A percentile compares a stretch with the other conserved stretches of the same genome.
Evolutionary conservation across 345 rosid species (phyloP).

Genomic region (Salix dunnii): DNA sequence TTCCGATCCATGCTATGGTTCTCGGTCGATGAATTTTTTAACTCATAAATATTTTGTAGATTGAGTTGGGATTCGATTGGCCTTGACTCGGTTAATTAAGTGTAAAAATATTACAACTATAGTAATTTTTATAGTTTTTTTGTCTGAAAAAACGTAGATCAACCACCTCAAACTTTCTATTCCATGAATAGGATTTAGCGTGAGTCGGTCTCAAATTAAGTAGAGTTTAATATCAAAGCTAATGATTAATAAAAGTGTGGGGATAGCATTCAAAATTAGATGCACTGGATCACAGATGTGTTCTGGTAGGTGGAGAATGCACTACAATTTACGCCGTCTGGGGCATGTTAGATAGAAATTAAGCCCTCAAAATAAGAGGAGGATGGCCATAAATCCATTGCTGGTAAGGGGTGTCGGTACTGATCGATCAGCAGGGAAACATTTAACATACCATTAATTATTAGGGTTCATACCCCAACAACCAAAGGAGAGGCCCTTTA

Average conservation of each 20-base stretch:
- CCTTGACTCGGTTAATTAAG: too few relatives aligned
- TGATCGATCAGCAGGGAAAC: slow-evolving; percentile 11
- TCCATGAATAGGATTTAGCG: too few relatives aligned
- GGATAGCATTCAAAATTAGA: background rate
- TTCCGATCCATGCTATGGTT: too few relatives aligned
- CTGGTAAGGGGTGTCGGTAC: slow-evolving; percentile 11
- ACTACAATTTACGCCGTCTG: background rate
- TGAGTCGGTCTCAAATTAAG: too few relatives aligned
- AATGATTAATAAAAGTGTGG: background rate
- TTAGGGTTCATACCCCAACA: slow-evolving; percentile 26
- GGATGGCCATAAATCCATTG: background rate
- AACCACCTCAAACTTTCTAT: too few relatives aligned
- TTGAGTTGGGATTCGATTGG: too few relatives aligned
- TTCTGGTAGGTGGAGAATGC: background rate
- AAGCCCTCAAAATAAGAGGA: background rate
- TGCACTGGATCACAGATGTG: background rate
- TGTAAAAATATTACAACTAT: too few relatives aligned
- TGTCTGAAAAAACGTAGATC: rapidly evolving
- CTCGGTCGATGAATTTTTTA: too few relatives aligned
- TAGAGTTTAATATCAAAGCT: too few relatives aligned
- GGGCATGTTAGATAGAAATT: background rate
- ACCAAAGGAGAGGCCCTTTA: slow-evolving; percentile 13
- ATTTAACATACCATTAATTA: slow-evolving; percentile 24
- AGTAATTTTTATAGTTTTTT: too few relatives aligned
- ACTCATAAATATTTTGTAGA: too few relatives aligned